Percentiles rank a stretch among this genome's conserved stretches.
Evolutionary conservation across 306 rosid genomes (phyloP).

Genomic region (Vigna reflexopilosa): DNA sequence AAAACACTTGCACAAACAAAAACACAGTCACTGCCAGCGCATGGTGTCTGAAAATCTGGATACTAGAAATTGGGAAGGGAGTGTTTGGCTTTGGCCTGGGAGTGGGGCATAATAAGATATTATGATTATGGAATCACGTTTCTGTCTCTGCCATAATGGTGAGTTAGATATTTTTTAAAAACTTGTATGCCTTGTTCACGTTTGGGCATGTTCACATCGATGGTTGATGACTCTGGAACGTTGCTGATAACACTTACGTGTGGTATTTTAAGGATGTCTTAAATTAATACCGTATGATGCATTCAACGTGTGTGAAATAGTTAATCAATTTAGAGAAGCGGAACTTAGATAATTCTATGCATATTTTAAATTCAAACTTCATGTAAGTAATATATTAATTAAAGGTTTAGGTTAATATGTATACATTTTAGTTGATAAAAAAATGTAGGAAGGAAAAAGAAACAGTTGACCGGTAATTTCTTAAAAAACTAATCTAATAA

Average conservation of each 20-base stretch:
- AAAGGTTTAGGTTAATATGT: no score
- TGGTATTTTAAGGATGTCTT: not conserved
- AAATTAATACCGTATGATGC: no score
- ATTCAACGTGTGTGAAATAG: no score
- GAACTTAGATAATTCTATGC: no score
- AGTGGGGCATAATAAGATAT: not conserved
- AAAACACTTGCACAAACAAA: not conserved
- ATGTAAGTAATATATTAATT: no score
- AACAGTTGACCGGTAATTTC: slow-evolving; percentile 3
- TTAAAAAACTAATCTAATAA: not conserved
- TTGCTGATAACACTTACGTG: not conserved
- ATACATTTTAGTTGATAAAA: no score
- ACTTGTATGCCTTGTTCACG: not conserved
- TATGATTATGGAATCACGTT: not conserved
- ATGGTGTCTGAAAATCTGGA: not conserved
- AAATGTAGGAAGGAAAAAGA: not conserved
- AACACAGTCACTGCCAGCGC: not conserved
- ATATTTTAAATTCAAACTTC: no score
- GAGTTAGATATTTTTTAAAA: not conserved
- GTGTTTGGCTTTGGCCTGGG: not conserved
- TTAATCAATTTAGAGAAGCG: no score
- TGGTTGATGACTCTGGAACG: not conserved
- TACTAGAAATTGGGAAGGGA: not conserved
- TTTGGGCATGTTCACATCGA: not conserved
- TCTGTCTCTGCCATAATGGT: not conserved